Conservation (phyloP, 2,329 filamentous ascomycete species). For the Mycosphaerella arachidis region DNA sequence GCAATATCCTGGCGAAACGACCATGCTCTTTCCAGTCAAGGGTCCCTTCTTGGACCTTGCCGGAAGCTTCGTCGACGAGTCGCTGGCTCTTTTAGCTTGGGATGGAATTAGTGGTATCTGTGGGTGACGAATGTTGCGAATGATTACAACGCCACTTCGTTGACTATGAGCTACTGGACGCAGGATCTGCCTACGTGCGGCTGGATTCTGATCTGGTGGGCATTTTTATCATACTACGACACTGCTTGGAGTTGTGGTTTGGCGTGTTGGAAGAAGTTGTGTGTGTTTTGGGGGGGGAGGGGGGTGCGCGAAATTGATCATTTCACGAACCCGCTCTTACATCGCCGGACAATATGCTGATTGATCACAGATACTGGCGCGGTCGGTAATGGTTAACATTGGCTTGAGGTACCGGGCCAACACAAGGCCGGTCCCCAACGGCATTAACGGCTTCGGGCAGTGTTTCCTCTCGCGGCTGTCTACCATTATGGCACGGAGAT, state of each 20-base stretch:
- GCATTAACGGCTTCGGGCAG: constrained; percentile 15
- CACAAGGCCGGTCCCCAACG: constrained; percentile 10
- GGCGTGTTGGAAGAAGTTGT: constrained; percentile 13
- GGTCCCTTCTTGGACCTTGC: constrained; percentile 15
- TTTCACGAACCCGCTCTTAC: background rate
- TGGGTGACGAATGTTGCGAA: constrained; percentile 17
- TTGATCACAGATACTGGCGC: constrained; percentile 5
- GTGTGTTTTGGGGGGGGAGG: constrained; percentile 4
- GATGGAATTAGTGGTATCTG: constrained; percentile 16
- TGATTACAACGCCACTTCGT: constrained; percentile 12
- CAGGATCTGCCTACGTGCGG: constrained; percentile 9
- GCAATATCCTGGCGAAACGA: constrained; percentile 16
- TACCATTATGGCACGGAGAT: constrained; percentile 14
- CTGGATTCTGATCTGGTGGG: constrained; percentile 70
- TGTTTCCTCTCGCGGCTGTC: constrained; percentile 12
- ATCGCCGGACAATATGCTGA: background rate
- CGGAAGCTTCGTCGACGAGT: constrained; percentile 13
- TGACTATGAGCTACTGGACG: constrained; percentile 18
- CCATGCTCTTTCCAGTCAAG: constrained; percentile 12
- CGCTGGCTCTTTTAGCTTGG: constrained; percentile 12
- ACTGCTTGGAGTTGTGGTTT: constrained; percentile 58
- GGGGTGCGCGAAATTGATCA: constrained; percentile 1
- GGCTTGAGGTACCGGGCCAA: constrained; percentile 11
- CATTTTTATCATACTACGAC: constrained; percentile 72
- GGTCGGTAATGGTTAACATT: constrained; percentile 14